Conservation (phyloP, 2,329 filamentous ascomycete species). For the Pseudogymnoascus sp. region DNA sequence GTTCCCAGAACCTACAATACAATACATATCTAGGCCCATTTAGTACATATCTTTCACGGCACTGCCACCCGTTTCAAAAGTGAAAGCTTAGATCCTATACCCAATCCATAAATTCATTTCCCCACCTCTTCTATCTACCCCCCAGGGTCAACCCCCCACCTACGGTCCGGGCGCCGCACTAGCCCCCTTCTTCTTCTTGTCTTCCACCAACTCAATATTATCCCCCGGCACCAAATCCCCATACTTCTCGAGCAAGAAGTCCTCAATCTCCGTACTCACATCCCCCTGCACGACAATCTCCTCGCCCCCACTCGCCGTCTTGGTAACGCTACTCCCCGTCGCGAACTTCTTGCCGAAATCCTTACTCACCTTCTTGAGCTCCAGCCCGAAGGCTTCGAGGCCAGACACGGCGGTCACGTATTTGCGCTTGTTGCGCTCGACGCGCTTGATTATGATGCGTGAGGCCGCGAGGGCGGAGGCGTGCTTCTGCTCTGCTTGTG, state of each 20-base stretch:
- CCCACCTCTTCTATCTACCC: conserved; percentile 6
- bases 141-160: conserved; percentile 14
- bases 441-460: conserved; percentile 85
- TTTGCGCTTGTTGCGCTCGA: conserved; percentile 97
- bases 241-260: conserved; percentile 84
- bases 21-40: neutral
- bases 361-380: conserved; percentile 93
- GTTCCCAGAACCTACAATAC: neutral
- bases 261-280: conserved; percentile 86
- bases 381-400: conserved; percentile 81
- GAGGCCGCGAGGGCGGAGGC: conserved; percentile 75
- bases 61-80: neutral
- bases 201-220: conserved; percentile 89
- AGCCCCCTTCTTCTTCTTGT: conserved; percentile 83
- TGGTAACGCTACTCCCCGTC: conserved; percentile 86
- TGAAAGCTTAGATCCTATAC: neutral
- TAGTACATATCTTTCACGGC: neutral
- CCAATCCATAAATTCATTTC: conserved; percentile 9
- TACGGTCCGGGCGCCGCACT: conserved; percentile 18
- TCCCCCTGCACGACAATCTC: conserved; percentile 98
- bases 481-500: conserved; percentile 75
- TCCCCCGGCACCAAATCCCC: conserved; percentile 77
- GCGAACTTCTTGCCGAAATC: conserved; percentile 99
- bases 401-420: conserved; percentile 89
- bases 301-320: conserved; percentile 75